Base-by-base conservation (phyloP, 2,329 filamentous ascomycete genomes). In the Paracorniculantispora psalliotae region DNA sequence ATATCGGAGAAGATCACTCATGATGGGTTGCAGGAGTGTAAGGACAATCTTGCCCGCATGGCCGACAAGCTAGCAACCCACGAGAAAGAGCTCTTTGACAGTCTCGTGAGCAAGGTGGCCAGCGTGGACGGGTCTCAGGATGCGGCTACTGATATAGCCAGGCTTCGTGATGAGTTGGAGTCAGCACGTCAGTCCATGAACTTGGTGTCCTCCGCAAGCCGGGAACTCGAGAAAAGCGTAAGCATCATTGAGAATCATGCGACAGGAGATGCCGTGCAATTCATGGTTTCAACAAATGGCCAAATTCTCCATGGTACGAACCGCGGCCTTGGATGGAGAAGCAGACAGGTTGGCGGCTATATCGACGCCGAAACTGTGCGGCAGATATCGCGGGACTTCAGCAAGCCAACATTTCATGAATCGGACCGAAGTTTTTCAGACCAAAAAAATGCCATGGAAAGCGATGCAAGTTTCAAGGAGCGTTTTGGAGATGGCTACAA, bases 241-340 rank as follows among this genome's bases (percentile, higher is more conserved):
- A 65, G 61, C 50, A 57, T 59, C 17, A 65, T 65, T 2, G 63
- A 65, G 21, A 65, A 65, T 23, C 59, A 65, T 37, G 59, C 63
- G 23, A 63, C 60, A 8, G 63, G 63, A 9, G 61, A 65, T n/a
- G 61, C 62, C 28, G 51, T 66, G 8, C 61, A 66, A 37, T 61
- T 63, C 23, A 60, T 66, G 51, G 62, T 62, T 10, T 62, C 59
- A 4, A 66, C 62, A 0, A 59, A 63, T 13, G 62, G 57, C 2
- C 63, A 65, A 26, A 62, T 54, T 13, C 57, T 66, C 1, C 50
- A 65, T 55, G 61, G 63, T 1, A 67, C 57, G 37, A 67, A 66
- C 28, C 47, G 54, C 6, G 62, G 62, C 4, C 37, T 62, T 13
- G 62, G 64, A 3, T 60, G 21, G 43, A 59, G 59, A 44, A 58